phyloP scores from a whole-genome alignment of 2,329 filamentous ascomycete genomes.

The Monosporascus sp. region DNA sequence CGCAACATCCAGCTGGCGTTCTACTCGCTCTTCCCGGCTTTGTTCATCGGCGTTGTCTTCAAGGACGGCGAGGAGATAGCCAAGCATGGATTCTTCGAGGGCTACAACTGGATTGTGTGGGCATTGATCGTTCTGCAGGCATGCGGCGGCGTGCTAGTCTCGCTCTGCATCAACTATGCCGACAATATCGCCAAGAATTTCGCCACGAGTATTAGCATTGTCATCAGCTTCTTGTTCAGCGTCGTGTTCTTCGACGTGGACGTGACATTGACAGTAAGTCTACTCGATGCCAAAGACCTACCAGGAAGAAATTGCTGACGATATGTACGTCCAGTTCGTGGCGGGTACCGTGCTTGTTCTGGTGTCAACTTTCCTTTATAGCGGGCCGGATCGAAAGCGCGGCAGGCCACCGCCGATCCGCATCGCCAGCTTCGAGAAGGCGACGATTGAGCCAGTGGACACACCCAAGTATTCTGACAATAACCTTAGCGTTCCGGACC shows the following conservation, averaged over 20 bases:
- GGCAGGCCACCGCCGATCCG: slow-evolving; percentile 60
- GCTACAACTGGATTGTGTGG: slow-evolving; percentile 93
- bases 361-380: slow-evolving; percentile 81
- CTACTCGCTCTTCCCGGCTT: slow-evolving; percentile 85
- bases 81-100: slow-evolving; percentile 84
- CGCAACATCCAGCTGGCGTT: slow-evolving; percentile 92
- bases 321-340: slow-evolving; percentile 58
- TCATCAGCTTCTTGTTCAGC: slow-evolving; percentile 81
- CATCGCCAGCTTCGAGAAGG: slow-evolving; percentile 74
- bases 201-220: slow-evolving; percentile 85
- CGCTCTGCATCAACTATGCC: slow-evolving; percentile 74
- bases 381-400: slow-evolving; percentile 55
- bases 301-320: slow-evolving; percentile 1
- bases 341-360: slow-evolving; percentile 75
- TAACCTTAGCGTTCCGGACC: slow-evolving; percentile 25
- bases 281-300: background rate
- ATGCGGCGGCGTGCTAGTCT: slow-evolving; percentile 76
- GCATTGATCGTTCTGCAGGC: slow-evolving; percentile 77
- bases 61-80: slow-evolving; percentile 82
- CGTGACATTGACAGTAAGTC: slow-evolving; percentile 65
- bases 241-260: slow-evolving; percentile 79
- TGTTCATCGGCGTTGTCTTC: slow-evolving; percentile 80
- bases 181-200: slow-evolving; percentile 94
- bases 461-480: slow-evolving; percentile 23
- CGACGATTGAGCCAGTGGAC: slow-evolving; percentile 45